These are phyloP conservation scores for Tolypocladium endophyticum DNA, from an alignment of 2,329 filamentous ascomycete species.

Conservation along the genomic window DNA sequence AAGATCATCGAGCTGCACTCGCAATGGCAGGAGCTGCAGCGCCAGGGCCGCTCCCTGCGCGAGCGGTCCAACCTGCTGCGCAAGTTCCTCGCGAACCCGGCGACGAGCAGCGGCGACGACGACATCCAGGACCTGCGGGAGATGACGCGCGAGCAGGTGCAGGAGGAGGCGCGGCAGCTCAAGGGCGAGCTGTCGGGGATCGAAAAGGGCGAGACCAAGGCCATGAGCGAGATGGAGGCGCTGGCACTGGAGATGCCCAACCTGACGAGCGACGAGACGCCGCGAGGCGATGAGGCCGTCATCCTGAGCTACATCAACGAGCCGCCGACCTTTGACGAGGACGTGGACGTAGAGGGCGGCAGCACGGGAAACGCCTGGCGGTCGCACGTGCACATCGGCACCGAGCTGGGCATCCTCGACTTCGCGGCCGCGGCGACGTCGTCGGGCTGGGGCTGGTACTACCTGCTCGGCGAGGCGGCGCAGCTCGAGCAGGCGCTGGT, in stretches of 20 bases:
- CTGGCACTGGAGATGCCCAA: constrained; percentile 79
- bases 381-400: constrained; percentile 80
- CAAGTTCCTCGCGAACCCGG: constrained; percentile 39
- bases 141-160: constrained; percentile 38
- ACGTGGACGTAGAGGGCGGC: constrained; percentile 10
- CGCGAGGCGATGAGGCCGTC: constrained; percentile 53
- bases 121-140: constrained; percentile 22
- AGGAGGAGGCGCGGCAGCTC: constrained; percentile 52
- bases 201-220: constrained; percentile 48
- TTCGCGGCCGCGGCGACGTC: constrained; percentile 73
- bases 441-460: constrained; percentile 97
- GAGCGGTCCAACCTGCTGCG: constrained; percentile 58
- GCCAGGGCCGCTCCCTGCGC: constrained; percentile 47
- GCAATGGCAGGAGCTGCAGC: constrained; percentile 51
- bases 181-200: constrained; percentile 53
- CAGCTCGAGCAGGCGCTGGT: constrained; percentile 91
- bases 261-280: constrained; percentile 67
- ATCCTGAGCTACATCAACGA: constrained; percentile 74
- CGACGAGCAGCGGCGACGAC: constrained; percentile 32
- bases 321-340: constrained; percentile 33
- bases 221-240: constrained; percentile 56
- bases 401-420: constrained; percentile 80
- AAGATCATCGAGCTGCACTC: constrained; percentile 45
- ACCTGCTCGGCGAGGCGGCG: constrained; percentile 81
- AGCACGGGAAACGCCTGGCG: constrained; percentile 35